A percentile compares a stretch with the other conserved stretches of the same genome.
These are phyloP conservation scores for Blastobotrys elegans DNA, from an alignment of 1,139 yeast species.

Conservation along the genomic window DNA sequence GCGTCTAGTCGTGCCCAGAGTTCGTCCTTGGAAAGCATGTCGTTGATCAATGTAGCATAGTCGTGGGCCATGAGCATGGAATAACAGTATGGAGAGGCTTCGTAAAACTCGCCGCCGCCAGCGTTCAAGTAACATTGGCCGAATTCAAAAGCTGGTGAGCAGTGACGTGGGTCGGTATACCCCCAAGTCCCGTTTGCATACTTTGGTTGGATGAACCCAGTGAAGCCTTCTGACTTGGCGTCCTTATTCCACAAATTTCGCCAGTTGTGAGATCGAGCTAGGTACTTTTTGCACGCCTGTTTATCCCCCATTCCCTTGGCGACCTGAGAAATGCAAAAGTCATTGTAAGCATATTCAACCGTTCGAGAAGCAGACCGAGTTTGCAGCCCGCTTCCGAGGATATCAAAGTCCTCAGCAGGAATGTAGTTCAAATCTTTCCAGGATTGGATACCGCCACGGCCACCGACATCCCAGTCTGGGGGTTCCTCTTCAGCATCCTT, in stretches of 20 bases:
- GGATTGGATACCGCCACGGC: conserved; percentile 14
- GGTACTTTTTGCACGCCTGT: conserved; percentile 32
- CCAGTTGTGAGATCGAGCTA: conserved; percentile 39
- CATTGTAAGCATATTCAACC: conserved; percentile 40
- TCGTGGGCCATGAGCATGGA: conserved; percentile 36
- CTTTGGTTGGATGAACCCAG: conserved; percentile 38
- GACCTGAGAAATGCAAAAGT: conserved; percentile 37
- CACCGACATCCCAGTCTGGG: conserved; percentile 15
- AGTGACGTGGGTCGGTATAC: conserved; percentile 18
- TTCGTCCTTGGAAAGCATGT: conserved; percentile 33
- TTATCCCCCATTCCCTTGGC: conserved; percentile 34
- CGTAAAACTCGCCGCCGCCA: conserved; percentile 25
- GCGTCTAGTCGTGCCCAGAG: conserved; percentile 36
- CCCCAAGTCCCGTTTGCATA: conserved; percentile 35
- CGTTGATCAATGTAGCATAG: conserved; percentile 31
- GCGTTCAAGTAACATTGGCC: conserved; percentile 32
- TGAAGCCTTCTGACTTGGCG: conserved; percentile 31
- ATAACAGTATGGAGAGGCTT: conserved; percentile 14
- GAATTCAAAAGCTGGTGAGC: conserved; percentile 14
- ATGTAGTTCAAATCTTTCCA: conserved; percentile 14
- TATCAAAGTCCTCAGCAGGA: conserved; percentile 14
- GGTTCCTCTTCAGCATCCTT: conserved; percentile 37
- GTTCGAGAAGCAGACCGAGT: conserved; percentile 39
- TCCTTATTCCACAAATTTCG: conserved; percentile 38
- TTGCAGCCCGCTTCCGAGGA: conserved; percentile 12